Evolutionary conservation across 2,329 filamentous ascomycete species (phyloP), one percentile per base, ranked within the genome.

Genomic region (Fusarium verrucosum): DNA sequence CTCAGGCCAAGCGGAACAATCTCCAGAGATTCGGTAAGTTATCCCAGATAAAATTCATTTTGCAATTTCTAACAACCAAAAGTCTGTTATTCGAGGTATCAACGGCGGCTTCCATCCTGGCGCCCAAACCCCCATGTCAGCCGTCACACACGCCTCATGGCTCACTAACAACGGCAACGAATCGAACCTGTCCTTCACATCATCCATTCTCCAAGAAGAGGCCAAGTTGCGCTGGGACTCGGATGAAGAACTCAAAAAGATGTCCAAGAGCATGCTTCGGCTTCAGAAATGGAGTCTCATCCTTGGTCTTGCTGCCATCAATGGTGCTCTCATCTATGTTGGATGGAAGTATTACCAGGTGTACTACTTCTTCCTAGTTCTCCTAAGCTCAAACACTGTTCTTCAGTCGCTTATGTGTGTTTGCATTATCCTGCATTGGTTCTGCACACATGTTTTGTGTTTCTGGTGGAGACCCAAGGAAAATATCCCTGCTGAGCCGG

Each of bases 361-460:
- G 16, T 79, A 78, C 62, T 79, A 80, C 62, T 76, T 80, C 50
- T 78, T 82, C 49, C 78, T 82, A 17, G 70, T 81, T 0, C 74
- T 82, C 2, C 73, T 82, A 41, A 82, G 80, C 68, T 81, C 79
- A 53, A 78, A 80, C 65, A 82, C 81, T 0, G 72, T 78, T 20
- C 69, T 81, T 0, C 80, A 81, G 60, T 73, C 76, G 1, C 62
- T 78, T 35, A 81, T 82, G 74, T 77, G 81, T 20, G 26, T 79
- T 25, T 76, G 74, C 47, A 77, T 81, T 36, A 67, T 77, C 23
- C 30, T 70, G 0, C 74, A 72, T 46, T 73, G 67, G 22, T 49
- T 78, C 26, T 58, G 73, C 45, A 78, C 75, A 10, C 70, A 66
- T 10, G 46, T 74, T 0, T 50, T 77, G 17, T 75, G 75, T 45